Evolutionary conservation across 2,329 filamentous ascomycete genomes (phyloP), one percentile per base, ranked within the genome.

Genomic region (Alternaria panax): DNA sequence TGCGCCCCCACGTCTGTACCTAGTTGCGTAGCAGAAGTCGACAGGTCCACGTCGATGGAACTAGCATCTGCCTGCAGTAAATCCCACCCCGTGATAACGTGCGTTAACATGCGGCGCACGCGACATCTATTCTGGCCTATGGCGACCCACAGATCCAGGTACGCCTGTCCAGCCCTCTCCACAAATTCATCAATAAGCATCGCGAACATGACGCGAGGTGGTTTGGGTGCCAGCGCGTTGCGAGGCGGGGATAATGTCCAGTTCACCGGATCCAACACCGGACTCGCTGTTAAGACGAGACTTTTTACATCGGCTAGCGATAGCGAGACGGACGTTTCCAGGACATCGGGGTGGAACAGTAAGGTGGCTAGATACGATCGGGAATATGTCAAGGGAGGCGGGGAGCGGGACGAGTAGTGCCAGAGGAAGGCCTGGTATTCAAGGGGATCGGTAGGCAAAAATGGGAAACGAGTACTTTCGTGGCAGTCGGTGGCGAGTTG

Each of bases 101-200:
- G 94, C 62, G 89, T 93, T 8, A 99, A 84, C n/a, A 90, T 93
- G 34, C 95, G 87, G n/a, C 95, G 88, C 41, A 96, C 88, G 2
- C 95, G 90, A 73, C 92, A 96, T 52, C 93, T 85, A 73, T 98
- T 99, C 74, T 98, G 92, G 70, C 93, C 96, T 18, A 95, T 84
- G 7, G 91, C 90, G 47, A 93, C 88, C 70, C 95, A 89, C 16
- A 96, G 85, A 66, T 97, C 93, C 18, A 97, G 81, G 71, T 93
- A 97, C 0, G 90, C 88, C 76, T 92, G 83, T 11, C 78, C 82
- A 65, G 83, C 82, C 48, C 84, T 81, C 54, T 84, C 80, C 43
- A 86, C 80, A 70, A 90, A 90, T 3, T 81, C 80, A 66, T 97
- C 91, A 84, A 97, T 92, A 1, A 74, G 63, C 30, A 73, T 63